Base-by-base conservation (phyloP, 768 basidiomycete species). In the Leucosporidium scottii region DNA sequence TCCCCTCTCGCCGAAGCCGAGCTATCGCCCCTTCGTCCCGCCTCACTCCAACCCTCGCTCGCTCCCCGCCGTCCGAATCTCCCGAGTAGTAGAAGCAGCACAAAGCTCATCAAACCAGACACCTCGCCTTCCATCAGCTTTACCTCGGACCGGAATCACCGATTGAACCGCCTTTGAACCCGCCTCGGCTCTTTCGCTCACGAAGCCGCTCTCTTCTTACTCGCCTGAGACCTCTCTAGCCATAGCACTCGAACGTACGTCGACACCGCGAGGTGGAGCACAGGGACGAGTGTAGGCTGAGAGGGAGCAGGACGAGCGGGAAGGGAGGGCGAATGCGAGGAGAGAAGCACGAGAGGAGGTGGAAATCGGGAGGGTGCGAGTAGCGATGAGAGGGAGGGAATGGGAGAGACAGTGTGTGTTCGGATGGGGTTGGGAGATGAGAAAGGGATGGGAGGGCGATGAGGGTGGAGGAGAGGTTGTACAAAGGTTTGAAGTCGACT, bases 61-160 rank as follows among this genome's bases (percentile, higher is more conserved):
- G 25, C n/a, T 53, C 51, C n/a, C 23, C 51, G 4, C 15, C 23
- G 25, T 28, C 27, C 51, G 2, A 53, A 9, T 15, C 51, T 25
- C n/a, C 51, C 20, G 13, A 8, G 21, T 25, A 15, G 7, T 25
- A 53, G 25, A n/a, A 28, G 10, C 51, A 53, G 25, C 51, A 53
- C 51, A 53, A 20, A 53, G 51, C 51, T 53, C 51, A 53, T 53
- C 51, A 53, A 53, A 53, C 51, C 51, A 28, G 28, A 53, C 39
- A 44, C 39, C 39, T 44, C 39, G 39, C 39, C 39, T 10, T 44
- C 34, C 39, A 44, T 44, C 39, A 44, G 39, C 39, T 44, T 44
- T 8, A 44, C 39, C 39, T 44, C 39, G 39, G 6, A 44, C 39
- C 39, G 8, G 39, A 44, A 13, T 44, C 39, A 44, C 39, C 39